Base-by-base conservation (phyloP, 106 monocot species). In the Cymbidium sinense region DNA sequence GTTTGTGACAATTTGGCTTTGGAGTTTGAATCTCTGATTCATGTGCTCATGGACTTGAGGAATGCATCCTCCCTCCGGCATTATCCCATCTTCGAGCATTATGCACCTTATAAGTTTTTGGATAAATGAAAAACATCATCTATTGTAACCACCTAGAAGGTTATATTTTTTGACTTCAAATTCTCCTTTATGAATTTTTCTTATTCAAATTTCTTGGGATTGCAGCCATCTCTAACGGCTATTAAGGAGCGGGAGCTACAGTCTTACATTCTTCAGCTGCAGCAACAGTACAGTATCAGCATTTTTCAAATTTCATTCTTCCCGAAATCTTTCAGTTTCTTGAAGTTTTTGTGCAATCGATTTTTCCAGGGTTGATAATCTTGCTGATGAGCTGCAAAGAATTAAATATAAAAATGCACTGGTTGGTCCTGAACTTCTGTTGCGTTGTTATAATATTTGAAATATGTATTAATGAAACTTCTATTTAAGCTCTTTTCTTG, bases 321-420 rank as follows among this genome's bases (percentile, higher is more conserved):
- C 7, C 71, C 21, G 2, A 9, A 21, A 1, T 5, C 0, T 71
- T 70, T 34, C 15, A 23, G 13, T 67, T 67, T 67, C 31, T 65
- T 67, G 58, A 58, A n/a, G 58, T n/a, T 71, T 34, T 7, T 37
- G 19, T 71, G 3, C 37, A 71, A 71, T 6, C 7, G 0, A 21
- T 71, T 21, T 37, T 71, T 71, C 34, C 71, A 71, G 71, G 71
- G 71, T 71, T 71, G 71, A 71, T 20, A 20, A 36, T 71, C 71
- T 71, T 71, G 37, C 71, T 21, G 71, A 71, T 13, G 37, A 71
- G 37, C 12, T 71, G 36, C 71, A 71, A 15, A 71, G 15, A 36
- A 71, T 37, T 34, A 71, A 71, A 37, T n/a, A 12, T 29, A 37
- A 37, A n/a, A 71, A 71, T 37, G 19, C 71, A 1, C 34, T 37